These are phyloP conservation scores for Nannochloropsis salina DNA, from an alignment of 108 stramenopile species.

Conservation along the genomic window DNA sequence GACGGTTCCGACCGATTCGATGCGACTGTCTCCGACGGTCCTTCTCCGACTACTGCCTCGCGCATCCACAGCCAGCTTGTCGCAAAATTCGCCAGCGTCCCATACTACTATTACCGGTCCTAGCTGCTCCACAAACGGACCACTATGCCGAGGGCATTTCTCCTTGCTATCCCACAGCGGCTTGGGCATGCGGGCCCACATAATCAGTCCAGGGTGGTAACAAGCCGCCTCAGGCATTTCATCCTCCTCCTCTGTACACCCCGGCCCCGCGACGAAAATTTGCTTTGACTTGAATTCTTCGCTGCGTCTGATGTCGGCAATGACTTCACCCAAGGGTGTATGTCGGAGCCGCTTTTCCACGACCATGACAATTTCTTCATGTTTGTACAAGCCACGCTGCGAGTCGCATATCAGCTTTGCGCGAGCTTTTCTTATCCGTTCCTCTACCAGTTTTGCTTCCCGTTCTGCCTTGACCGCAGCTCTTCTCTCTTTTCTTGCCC, in stretches of 20 bases:
- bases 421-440: not conserved
- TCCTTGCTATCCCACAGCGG: constrained; percentile 1
- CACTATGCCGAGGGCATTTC: not conserved
- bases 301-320: not conserved
- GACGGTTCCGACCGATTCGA: too few species aligned
- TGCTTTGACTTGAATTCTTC: constrained; percentile 8
- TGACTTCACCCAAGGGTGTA: not conserved
- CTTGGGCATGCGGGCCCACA: not conserved
- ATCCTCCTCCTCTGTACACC: not conserved
- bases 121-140: not conserved
- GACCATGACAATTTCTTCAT: constrained; percentile 4
- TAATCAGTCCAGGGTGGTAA: not conserved
- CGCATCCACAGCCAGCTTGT: not conserved
- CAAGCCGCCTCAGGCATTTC: not conserved
- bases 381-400: not conserved
- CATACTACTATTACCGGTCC: not conserved
- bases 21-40: too few species aligned
- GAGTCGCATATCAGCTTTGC: not conserved
- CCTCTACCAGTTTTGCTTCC: not conserved
- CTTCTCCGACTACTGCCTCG: not conserved
- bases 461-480: not conserved
- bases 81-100: not conserved
- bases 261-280: not conserved
- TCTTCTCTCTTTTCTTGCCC: not conserved
- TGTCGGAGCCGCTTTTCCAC: not conserved